Percentiles rank a stretch among this genome's conserved stretches.
Conservation (phyloP, 1,284 basidiomycete genomes). For the Cryptococcus sp. region DNA sequence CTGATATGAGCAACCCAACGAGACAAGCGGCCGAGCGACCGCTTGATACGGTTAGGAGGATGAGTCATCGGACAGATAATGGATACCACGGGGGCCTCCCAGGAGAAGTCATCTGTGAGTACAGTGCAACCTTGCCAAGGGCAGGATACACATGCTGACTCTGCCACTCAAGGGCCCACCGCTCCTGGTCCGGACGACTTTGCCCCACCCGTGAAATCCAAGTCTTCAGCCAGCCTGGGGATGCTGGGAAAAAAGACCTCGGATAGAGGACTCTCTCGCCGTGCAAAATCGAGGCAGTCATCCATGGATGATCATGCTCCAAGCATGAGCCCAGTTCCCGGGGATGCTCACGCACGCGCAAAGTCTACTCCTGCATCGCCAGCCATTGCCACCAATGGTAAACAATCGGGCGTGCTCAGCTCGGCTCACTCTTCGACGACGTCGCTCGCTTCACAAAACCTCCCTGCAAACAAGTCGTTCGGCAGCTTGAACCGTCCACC, state of each 20-base stretch:
- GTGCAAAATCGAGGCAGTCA: conserved; percentile 15
- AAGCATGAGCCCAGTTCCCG: conserved; percentile 7
- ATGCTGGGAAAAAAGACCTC: conserved; percentile 18
- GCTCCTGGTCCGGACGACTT: conserved; percentile 31
- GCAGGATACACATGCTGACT: conserved; percentile 1
- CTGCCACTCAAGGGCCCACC: conserved; percentile 34
- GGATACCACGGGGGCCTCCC: conserved; percentile 29
- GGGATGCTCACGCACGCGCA: background rate
- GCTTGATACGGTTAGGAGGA: conserved; percentile 46
- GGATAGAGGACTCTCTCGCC: conserved; percentile 17
- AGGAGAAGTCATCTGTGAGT: conserved; percentile 44
- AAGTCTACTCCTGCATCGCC: conserved; percentile 25
- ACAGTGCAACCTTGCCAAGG: background rate
- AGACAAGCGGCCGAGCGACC: conserved; percentile 45
- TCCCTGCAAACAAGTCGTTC: conserved; percentile 39
- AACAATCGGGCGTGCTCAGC: conserved; percentile 18
- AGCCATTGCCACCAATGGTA: background rate
- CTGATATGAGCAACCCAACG: conserved; percentile 51
- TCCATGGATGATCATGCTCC: conserved; percentile 7
- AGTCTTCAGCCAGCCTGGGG: conserved; percentile 40
- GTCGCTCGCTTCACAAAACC: conserved; percentile 34
- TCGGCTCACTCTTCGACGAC: conserved; percentile 48
- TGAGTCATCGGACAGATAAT: conserved; percentile 33
- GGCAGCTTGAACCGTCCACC: conserved; percentile 25
- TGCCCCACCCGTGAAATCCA: conserved; percentile 25